phyloP scores from a whole-genome alignment of 805 yeast genomes.

The Pichia ethanolica region DNA sequence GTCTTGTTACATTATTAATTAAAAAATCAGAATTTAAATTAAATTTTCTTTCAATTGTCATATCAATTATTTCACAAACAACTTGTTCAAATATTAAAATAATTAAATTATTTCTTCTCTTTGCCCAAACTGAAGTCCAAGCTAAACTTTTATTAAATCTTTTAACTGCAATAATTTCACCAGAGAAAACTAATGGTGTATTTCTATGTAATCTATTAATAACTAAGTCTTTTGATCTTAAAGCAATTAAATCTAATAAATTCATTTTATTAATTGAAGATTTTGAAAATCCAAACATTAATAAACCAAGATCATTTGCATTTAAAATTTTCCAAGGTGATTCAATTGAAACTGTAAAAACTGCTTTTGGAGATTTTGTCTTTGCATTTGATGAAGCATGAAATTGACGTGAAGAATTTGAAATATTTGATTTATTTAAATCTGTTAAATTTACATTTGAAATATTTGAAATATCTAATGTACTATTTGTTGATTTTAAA shows the following conservation, averaged over 20 bases:
- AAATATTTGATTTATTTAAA: conserved; percentile 14
- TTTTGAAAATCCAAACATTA: conserved; percentile 76
- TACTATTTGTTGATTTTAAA: conserved; percentile 19
- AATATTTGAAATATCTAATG: conserved; percentile 20
- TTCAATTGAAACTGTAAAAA: conserved; percentile 67
- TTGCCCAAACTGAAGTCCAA: conserved; percentile 91
- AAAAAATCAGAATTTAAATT: conserved; percentile 10
- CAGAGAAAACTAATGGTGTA: conserved; percentile 58
- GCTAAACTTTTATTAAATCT: conserved; percentile 60
- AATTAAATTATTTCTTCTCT: conserved; percentile 58
- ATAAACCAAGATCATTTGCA: conserved; percentile 83
- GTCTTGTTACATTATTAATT: conserved; percentile 6
- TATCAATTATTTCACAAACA: conserved; percentile 59
- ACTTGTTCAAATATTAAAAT: conserved; percentile 86
- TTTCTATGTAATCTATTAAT: conserved; percentile 42
- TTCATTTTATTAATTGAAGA: conserved; percentile 53
- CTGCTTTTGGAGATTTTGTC: conserved; percentile 69
- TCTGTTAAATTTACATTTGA: neutral
- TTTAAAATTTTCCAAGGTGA: conserved; percentile 78
- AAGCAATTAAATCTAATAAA: conserved; percentile 69
- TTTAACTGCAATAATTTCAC: conserved; percentile 76
- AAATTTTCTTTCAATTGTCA: conserved; percentile 36
- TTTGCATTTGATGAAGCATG: conserved; percentile 65
- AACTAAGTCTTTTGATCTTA: conserved; percentile 67
- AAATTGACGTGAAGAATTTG: conserved; percentile 27